A percentile compares a stretch with the other conserved stretches of the same genome.
phyloP scores from a whole-genome alignment of 768 basidiomycete species.

The Cystofilobasidium bisporidii region DNA sequence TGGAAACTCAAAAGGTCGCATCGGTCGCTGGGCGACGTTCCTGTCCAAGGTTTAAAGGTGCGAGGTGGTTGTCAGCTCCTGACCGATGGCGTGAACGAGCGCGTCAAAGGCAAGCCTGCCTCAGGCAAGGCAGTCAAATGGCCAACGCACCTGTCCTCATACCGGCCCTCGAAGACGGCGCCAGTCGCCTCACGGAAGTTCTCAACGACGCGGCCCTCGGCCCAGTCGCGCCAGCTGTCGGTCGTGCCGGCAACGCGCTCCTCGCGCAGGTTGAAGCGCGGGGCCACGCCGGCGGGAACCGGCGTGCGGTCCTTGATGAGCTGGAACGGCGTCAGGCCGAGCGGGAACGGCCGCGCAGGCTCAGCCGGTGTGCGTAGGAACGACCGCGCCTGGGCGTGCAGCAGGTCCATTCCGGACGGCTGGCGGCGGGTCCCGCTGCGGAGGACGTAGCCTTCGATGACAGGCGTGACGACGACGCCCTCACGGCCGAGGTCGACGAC shows the following conservation, averaged over 20 bases:
- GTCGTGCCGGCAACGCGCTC: conserved; percentile 66
- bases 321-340: conserved; percentile 55
- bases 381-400: conserved; percentile 65
- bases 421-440: conserved; percentile 69
- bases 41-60: no score
- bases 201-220: conserved; percentile 71
- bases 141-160: conserved; percentile 63
- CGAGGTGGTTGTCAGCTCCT: no score
- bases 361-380: conserved; percentile 39
- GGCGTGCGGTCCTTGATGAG: conserved; percentile 65
- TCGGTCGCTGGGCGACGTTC: conserved; percentile 43
- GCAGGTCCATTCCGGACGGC: conserved; percentile 47
- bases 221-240: conserved; percentile 69
- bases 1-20: conserved; percentile 73
- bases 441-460: conserved; percentile 94
- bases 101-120: background rate
- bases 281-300: conserved; percentile 58
- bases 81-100: no score
- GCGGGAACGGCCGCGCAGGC: conserved; percentile 8
- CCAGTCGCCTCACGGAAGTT: conserved; percentile 86
- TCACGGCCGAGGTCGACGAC: conserved; percentile 89
- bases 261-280: conserved; percentile 62
- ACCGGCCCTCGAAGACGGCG: conserved; percentile 73
- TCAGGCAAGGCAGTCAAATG: background rate
- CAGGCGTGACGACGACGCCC: conserved; percentile 81